Percentiles rank a stretch among this genome's conserved stretches.
Conservation (phyloP, 2,329 filamentous ascomycete species). For the Grosmannia huntii region DNA sequence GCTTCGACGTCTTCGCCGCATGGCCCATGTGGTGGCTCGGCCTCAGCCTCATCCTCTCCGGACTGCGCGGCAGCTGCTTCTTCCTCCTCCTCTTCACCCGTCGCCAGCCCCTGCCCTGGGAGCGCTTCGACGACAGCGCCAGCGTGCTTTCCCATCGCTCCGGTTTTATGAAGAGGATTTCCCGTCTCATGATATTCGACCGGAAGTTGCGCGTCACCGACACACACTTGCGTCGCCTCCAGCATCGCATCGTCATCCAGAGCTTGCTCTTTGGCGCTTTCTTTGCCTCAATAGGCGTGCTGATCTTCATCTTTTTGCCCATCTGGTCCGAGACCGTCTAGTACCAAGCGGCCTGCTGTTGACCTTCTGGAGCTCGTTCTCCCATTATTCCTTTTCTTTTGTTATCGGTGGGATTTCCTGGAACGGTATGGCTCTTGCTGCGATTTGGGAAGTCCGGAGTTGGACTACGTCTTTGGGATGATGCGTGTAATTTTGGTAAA, state of each 20-base stretch:
- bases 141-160: conserved; percentile 13
- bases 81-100: conserved; percentile 32
- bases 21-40: conserved; percentile 35
- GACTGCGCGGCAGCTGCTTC: conserved; percentile 33
- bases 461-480: too few species aligned
- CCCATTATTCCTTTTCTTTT: neutral
- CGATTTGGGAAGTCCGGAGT: too few species aligned
- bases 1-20: conserved; percentile 27
- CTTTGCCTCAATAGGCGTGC: conserved; percentile 23
- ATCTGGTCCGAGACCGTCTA: conserved; percentile 24
- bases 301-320: conserved; percentile 30
- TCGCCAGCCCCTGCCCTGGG: conserved; percentile 33
- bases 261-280: conserved; percentile 24
- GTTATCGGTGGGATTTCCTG: too few species aligned
- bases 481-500: too few species aligned
- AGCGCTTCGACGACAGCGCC: conserved; percentile 28
- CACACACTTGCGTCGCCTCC: conserved; percentile 25
- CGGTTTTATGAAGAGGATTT: conserved; percentile 19
- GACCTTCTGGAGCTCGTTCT: neutral
- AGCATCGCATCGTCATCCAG: conserved; percentile 31
- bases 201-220: conserved; percentile 32
- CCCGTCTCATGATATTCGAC: conserved; percentile 33
- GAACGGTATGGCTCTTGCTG: too few species aligned
- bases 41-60: conserved; percentile 27
- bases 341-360: neutral